These are phyloP conservation scores for Sclerotinia nivalis DNA, from an alignment of 2,329 filamentous ascomycete species.

Conservation along the genomic window DNA sequence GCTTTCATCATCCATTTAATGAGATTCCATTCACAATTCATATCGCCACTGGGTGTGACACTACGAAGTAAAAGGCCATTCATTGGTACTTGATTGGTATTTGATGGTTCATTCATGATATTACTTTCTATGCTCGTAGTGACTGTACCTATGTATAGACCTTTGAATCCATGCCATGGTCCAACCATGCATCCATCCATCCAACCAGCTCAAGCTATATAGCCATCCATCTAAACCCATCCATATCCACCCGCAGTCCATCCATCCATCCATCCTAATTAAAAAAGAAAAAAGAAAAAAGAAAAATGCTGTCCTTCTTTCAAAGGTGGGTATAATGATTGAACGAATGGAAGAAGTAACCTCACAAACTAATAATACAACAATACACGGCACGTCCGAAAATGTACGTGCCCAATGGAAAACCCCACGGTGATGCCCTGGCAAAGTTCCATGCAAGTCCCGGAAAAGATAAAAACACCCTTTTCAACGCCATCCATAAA, in stretches of 20 bases:
- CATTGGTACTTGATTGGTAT: not conserved
- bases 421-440: conserved; percentile 9
- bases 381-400: conserved; percentile 6
- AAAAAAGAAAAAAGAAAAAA: not conserved
- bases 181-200: not conserved
- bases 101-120: conserved; percentile 1
- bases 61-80: not conserved
- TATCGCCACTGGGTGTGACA: not conserved
- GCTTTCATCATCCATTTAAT: not conserved
- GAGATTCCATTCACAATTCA: not conserved
- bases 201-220: not conserved
- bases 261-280: not conserved
- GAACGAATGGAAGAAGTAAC: conserved; percentile 13
- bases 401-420: not conserved
- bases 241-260: conserved; percentile 4
- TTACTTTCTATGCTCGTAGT: conserved; percentile 11
- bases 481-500: conserved; percentile 22
- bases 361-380: conserved; percentile 12
- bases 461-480: conserved; percentile 2
- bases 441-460: conserved; percentile 2
- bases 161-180: conserved; percentile 3
- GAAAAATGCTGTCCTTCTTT: conserved; percentile 12
- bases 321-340: conserved; percentile 11
- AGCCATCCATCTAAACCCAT: conserved; percentile 7
- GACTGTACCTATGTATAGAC: conserved; percentile 17